Percentiles rank a stretch among this genome's conserved stretches.
These are phyloP conservation scores for Capsicum baccatum DNA, from an alignment of 257 asterid genomes.

Conservation along the genomic window DNA sequence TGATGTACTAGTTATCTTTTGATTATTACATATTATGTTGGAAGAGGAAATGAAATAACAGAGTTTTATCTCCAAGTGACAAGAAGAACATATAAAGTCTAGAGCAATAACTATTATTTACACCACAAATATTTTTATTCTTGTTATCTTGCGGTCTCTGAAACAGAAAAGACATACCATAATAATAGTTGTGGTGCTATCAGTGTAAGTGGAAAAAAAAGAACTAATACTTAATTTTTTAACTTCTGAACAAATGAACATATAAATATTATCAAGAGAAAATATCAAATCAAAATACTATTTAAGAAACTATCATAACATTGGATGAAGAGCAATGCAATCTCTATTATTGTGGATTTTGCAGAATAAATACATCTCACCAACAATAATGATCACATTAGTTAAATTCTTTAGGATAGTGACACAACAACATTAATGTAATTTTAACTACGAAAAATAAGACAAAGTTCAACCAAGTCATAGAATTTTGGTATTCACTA, in stretches of 20 bases:
- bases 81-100: no score
- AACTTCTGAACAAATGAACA: constrained; percentile 1
- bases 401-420: constrained; percentile 98
- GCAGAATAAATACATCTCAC: constrained; percentile 88
- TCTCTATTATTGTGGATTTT: constrained; percentile 90
- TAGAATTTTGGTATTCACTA: neutral
- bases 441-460: constrained; percentile 63
- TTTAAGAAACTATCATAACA: constrained; percentile 54
- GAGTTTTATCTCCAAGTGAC: no score
- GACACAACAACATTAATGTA: constrained; percentile 95
- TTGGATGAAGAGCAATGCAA: constrained; percentile 94
- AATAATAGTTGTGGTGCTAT: neutral
- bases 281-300: neutral
- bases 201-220: neutral
- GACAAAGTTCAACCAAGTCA: neutral
- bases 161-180: neutral
- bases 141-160: neutral
- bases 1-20: neutral
- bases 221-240: neutral
- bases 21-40: neutral
- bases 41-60: neutral
- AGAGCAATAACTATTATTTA: neutral
- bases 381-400: constrained; percentile 93
- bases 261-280: neutral
- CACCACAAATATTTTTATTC: neutral